Percentiles rank a stretch among this genome's conserved stretches.
These are phyloP conservation scores for Logfia minima DNA, from an alignment of 129 eudicot genomes.

Conservation along the genomic window DNA sequence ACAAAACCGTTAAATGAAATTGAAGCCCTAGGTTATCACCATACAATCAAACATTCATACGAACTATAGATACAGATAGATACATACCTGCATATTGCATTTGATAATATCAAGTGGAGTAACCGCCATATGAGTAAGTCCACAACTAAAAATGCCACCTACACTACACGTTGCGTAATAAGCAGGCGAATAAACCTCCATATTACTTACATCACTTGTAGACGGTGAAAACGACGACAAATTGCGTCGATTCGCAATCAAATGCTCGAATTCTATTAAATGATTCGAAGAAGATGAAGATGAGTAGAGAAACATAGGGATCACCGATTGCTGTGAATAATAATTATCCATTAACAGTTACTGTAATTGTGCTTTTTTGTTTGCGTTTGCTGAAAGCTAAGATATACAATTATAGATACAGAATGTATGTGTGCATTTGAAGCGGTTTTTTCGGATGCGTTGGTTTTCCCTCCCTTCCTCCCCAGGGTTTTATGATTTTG, in stretches of 20 bases:
- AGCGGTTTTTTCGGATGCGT: not conserved
- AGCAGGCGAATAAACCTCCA: conserved; percentile 12
- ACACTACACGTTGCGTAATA: conserved; percentile 16
- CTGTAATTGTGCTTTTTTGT: not conserved
- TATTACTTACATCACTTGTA: not conserved
- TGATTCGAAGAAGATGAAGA: conserved; percentile 15
- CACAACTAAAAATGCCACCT: conserved; percentile 19
- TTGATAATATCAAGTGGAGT: conserved; percentile 12
- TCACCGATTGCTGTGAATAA: conserved; percentile 1
- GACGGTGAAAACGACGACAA: not conserved
- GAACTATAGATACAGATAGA: not conserved
- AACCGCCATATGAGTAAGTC: conserved; percentile 17
- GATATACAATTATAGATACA: not conserved
- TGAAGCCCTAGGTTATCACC: not conserved
- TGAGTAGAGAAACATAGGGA: conserved; percentile 16
- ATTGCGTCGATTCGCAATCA: conserved; percentile 8
- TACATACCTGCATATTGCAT: conserved; percentile 14
- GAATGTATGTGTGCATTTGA: not conserved
- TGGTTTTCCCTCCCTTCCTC: not conserved
- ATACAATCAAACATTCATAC: not conserved
- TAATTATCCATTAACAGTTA: not conserved
- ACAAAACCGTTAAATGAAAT: not conserved
- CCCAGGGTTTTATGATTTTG: not conserved
- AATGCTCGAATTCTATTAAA: conserved; percentile 1
- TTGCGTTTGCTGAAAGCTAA: not conserved